Evolutionary conservation across 208 protist species (phyloP).

Genomic region (Willaertia magna): DNA sequence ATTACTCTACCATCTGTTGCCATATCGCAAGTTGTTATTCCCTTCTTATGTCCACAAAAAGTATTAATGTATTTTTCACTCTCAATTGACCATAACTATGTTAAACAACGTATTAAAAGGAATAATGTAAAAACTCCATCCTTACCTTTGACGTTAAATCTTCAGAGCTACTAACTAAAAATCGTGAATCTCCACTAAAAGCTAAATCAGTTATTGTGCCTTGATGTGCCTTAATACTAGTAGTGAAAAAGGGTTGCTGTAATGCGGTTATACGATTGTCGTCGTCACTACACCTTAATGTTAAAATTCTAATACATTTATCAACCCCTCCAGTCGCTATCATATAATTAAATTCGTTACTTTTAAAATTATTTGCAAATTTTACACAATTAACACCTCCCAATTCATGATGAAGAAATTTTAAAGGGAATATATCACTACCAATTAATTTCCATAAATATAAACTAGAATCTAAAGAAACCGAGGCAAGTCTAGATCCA

Average conservation of each 20-base stretch:
- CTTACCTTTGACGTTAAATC: too few relatives aligned
- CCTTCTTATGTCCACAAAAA: not conserved
- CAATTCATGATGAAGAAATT: not conserved
- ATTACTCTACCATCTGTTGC: not conserved
- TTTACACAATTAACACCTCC: not conserved
- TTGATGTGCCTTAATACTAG: not conserved
- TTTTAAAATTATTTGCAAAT: not conserved
- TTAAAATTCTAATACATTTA: not conserved
- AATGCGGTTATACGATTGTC: not conserved
- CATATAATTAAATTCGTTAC: not conserved
- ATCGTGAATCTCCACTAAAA: too few relatives aligned
- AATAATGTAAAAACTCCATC: too few relatives aligned
- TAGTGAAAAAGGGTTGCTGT: not conserved
- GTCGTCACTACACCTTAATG: not conserved
- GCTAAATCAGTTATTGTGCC: not conserved
- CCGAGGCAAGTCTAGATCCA: not conserved
- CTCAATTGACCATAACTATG: not conserved
- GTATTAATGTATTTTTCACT: not conserved
- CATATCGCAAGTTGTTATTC: not conserved
- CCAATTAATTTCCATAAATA: not conserved
- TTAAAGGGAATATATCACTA: not conserved
- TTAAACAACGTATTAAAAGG: too few relatives aligned
- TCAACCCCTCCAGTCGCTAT: not conserved
- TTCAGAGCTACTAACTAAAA: too few relatives aligned
- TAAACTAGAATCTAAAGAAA: not conserved